Conservation (phyloP, 73 alveolate genomes). For the Tetrahymena thermophila region DNA sequence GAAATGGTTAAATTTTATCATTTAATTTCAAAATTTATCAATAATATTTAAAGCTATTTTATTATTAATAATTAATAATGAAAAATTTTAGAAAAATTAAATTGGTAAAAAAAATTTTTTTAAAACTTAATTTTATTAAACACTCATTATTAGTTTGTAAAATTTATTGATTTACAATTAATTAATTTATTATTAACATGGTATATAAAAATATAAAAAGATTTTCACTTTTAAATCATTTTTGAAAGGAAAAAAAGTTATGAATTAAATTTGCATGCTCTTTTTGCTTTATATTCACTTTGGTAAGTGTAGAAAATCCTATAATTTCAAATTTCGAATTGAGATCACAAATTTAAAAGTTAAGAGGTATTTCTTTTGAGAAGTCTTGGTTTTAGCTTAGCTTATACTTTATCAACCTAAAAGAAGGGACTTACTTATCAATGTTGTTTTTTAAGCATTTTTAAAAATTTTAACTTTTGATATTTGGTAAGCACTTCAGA, state of each 20-base stretch:
- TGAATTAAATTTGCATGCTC: not conserved
- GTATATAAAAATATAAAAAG: not conserved
- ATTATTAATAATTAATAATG: too few relatives aligned
- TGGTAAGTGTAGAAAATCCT: not conserved
- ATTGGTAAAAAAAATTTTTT: too few relatives aligned
- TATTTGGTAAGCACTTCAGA: not conserved
- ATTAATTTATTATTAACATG: not conserved
- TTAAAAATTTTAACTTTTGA: not conserved
- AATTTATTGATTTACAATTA: not conserved
- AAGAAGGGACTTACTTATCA: not conserved
- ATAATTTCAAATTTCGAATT: not conserved
- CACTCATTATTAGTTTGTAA: too few relatives aligned
- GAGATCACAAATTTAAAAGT: not conserved
- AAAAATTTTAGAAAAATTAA: too few relatives aligned
- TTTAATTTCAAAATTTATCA: too few relatives aligned
- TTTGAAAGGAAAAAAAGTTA: not conserved
- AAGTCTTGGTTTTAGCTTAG: not conserved
- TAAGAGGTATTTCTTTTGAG: not conserved
- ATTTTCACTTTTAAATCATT: not conserved
- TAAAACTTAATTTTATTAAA: too few relatives aligned
- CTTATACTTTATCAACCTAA: not conserved
- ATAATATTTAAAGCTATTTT: too few relatives aligned
- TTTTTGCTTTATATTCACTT: not conserved
- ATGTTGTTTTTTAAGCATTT: not conserved
- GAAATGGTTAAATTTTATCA: too few relatives aligned